Percentiles rank a stretch among this genome's conserved stretches.
Conservation (phyloP, 495 filamentous ascomycete genomes). For the Wilcoxina mikolae region DNA sequence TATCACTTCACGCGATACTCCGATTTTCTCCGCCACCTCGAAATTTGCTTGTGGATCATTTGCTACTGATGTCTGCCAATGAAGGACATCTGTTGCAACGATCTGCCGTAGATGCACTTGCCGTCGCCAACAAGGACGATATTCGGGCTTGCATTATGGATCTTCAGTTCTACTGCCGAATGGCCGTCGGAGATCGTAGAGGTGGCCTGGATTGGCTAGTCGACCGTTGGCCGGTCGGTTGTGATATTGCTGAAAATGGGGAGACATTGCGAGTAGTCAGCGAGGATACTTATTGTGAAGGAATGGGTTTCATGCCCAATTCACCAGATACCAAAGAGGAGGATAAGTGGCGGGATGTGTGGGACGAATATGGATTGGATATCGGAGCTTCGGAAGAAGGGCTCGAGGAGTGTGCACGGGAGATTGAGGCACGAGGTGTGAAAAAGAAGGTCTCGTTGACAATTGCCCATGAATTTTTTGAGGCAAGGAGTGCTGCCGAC, state of each 20-base stretch:
- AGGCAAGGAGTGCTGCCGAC: slow-evolving; percentile 40
- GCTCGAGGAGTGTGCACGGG: slow-evolving; percentile 14
- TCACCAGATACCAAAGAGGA: slow-evolving; percentile 32
- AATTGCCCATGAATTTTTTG: slow-evolving; percentile 28
- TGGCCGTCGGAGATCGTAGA: slow-evolving; percentile 77
- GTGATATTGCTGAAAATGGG: slow-evolving; percentile 50
- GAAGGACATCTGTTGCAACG: slow-evolving; percentile 75
- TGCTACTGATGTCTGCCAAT: slow-evolving; percentile 69
- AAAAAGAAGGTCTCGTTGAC: slow-evolving; percentile 10
- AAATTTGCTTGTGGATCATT: slow-evolving; percentile 60
- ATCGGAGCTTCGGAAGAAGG: slow-evolving; percentile 27
- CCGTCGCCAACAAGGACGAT: slow-evolving; percentile 49
- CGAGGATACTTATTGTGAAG: slow-evolving; percentile 56
- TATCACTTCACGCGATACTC: slow-evolving; percentile 71
- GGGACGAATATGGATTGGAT: slow-evolving; percentile 45
- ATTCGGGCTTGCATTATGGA: slow-evolving; percentile 73
- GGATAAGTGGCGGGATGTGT: slow-evolving; percentile 40
- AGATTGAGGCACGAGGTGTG: background rate
- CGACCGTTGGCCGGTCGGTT: slow-evolving; percentile 53
- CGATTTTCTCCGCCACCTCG: slow-evolving; percentile 56
- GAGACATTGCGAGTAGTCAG: slow-evolving; percentile 66
- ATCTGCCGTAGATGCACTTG: slow-evolving; percentile 52
- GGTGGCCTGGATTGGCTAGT: slow-evolving; percentile 84
- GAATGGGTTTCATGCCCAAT: slow-evolving; percentile 60
- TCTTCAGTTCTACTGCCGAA: slow-evolving; percentile 91